Percentiles rank a stretch among this genome's conserved stretches.
Conservation (phyloP, 768 basidiomycete species). For the Naganishia vishniacii region DNA sequence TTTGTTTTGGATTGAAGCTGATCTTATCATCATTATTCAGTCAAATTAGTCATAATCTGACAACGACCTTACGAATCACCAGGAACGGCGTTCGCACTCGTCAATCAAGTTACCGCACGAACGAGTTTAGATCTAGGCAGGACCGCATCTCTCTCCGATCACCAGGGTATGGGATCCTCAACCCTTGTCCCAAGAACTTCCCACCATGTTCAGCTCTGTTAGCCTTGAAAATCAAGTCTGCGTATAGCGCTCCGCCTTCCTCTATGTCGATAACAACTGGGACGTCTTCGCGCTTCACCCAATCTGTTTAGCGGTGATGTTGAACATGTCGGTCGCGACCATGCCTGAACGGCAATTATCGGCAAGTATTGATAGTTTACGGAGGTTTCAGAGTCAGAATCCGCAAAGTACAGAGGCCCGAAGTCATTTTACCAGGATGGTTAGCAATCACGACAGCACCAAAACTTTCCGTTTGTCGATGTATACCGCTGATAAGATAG, state of each 20-base stretch:
- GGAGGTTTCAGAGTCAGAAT: too few species aligned
- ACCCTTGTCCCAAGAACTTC: conserved; percentile 4
- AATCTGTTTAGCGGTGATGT: not conserved
- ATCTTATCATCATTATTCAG: too few species aligned
- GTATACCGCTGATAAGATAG: conserved; percentile 27
- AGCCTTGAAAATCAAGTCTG: not conserved
- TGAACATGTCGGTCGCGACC: conserved; percentile 20
- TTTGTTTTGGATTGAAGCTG: too few species aligned
- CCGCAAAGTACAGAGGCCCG: too few species aligned
- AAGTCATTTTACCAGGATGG: conserved; percentile 8
- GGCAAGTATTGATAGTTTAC: not conserved
- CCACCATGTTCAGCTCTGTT: conserved; percentile 1
- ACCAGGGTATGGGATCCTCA: not conserved
- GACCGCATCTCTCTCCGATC: too few species aligned
- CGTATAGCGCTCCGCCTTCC: not conserved
- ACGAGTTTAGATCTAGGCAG: too few species aligned
- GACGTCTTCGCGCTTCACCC: not conserved
- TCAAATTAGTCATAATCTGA: too few species aligned
- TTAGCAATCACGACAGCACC: conserved; percentile 4
- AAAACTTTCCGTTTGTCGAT: conserved; percentile 12
- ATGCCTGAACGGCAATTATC: not conserved
- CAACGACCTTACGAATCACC: too few species aligned
- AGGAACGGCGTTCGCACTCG: too few species aligned
- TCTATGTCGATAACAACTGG: not conserved
- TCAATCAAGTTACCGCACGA: too few species aligned